Evolutionary conservation across 2,329 filamentous ascomycete genomes (phyloP), one percentile per base, ranked within the genome.

Genomic region (Fusarium metavorans): DNA sequence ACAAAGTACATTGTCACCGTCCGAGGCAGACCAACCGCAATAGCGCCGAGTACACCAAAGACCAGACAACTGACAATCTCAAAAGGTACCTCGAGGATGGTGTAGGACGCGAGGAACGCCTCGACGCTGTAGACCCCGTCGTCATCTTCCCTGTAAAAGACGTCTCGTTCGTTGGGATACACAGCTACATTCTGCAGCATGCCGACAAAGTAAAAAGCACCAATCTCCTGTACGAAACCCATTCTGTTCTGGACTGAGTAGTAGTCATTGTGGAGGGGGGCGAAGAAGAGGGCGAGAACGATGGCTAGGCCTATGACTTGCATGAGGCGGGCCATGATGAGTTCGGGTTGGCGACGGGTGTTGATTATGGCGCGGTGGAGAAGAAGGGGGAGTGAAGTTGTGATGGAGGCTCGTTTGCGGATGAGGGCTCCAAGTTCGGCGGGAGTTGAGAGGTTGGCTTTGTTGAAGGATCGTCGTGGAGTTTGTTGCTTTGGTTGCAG

Each of bases 101-200:
- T 91, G 81, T 95, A 95, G 25, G 91, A 89, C 1, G 91, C 83
- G 30, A 95, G 87, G 82, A 95, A 95, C 0, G 92, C 90, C 73
- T 93, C 91, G 2, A 92, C 89, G 5, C 90, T 87, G 79, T 95
- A 95, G 3, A 92, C 91, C 8, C 89, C 88, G 80, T 95, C 93
- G 70, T 92, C 92, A 76, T 93, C 89, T 82, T 95, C 93, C 74
- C 92, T 89, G 78, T 95, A 94, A 80, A 95, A 95, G 1, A 95
- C 92, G 66, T 94, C 92, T 5, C 92, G 87, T 78, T 95, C 93
- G 45, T 85, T 85, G 0, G 93, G 93, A 78, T 95, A 95, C 9
- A 94, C 87, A 4, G 92, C 92, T 5, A 95, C 91, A 77, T 95
- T 95, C 80, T 95, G 92, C 14, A 95, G 86, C 92, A 95, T 94